Evolutionary conservation across 2,329 filamentous ascomycete genomes (phyloP).

Genomic region (Calycina marina): DNA sequence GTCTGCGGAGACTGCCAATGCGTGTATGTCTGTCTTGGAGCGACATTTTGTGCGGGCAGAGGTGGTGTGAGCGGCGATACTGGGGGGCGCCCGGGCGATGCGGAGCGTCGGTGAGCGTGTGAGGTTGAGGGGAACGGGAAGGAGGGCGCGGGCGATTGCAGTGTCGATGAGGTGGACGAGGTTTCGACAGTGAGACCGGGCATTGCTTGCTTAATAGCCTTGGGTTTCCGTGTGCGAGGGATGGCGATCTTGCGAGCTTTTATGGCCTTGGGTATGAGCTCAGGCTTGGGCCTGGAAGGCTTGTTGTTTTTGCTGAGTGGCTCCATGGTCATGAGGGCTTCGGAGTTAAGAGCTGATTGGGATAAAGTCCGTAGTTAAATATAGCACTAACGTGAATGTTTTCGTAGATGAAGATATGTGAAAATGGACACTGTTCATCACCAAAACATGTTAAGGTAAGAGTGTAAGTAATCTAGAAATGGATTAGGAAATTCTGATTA

Average conservation of each 20-base stretch:
- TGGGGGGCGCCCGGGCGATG: slow-evolving; percentile 17
- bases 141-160: slow-evolving; percentile 6
- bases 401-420: no score
- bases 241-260: slow-evolving; percentile 1
- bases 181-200: slow-evolving; percentile 16
- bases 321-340: no score
- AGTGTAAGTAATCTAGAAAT: no score
- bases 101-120: no score
- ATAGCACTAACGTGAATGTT: no score
- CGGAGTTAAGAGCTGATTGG: no score
- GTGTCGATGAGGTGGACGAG: slow-evolving; percentile 5
- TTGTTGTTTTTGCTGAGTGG: no score
- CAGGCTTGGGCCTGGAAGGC: not conserved
- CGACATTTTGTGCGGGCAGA: slow-evolving; percentile 9
- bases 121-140: slow-evolving; percentile 16
- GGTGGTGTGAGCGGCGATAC: slow-evolving; percentile 22
- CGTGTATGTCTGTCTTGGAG: slow-evolving; percentile 25
- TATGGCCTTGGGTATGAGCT: not conserved
- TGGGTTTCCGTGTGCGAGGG: not conserved
- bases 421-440: no score
- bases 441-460: no score
- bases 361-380: no score
- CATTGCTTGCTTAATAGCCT: slow-evolving; percentile 8
- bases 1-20: slow-evolving; percentile 30
- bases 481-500: no score